These are phyloP conservation scores for Nemania diffusa DNA, from an alignment of 2,329 filamentous ascomycete species.

Conservation along the genomic window DNA sequence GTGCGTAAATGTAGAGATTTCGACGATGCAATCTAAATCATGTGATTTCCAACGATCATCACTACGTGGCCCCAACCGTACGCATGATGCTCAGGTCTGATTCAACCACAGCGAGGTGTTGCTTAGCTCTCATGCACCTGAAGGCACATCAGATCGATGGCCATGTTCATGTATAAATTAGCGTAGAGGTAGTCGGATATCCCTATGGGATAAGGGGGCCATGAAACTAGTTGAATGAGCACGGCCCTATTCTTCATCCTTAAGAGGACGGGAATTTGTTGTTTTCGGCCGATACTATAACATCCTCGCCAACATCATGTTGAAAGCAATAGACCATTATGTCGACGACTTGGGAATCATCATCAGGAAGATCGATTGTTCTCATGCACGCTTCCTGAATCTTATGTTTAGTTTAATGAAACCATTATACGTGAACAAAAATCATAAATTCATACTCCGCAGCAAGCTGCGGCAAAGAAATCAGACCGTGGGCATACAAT, in stretches of 20 bases:
- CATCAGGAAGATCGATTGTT: background rate
- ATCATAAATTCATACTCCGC: constrained; percentile 8
- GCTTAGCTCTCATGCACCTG: background rate
- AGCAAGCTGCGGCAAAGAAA: constrained; percentile 23
- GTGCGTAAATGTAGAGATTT: background rate
- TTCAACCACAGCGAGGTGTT: background rate
- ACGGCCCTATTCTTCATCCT: background rate
- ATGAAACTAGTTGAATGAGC: background rate
- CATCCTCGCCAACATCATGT: too few relatives aligned
- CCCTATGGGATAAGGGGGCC: background rate
- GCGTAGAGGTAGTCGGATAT: background rate
- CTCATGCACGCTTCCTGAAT: background rate
- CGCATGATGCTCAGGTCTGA: background rate
- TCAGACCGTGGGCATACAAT: constrained; percentile 26
- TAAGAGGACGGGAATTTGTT: too few relatives aligned
- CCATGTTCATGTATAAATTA: background rate
- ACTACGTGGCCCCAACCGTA: background rate
- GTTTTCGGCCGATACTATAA: too few relatives aligned
- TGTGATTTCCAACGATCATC: background rate
- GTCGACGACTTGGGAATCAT: background rate
- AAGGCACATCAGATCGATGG: too few relatives aligned
- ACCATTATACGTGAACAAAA: background rate
- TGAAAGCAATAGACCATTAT: constrained; percentile 2
- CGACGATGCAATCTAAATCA: background rate
- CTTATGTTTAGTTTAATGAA: background rate